Base-by-base conservation (phyloP, 352 stramenopile genomes). In the Globisporangium paroecandrum region DNA sequence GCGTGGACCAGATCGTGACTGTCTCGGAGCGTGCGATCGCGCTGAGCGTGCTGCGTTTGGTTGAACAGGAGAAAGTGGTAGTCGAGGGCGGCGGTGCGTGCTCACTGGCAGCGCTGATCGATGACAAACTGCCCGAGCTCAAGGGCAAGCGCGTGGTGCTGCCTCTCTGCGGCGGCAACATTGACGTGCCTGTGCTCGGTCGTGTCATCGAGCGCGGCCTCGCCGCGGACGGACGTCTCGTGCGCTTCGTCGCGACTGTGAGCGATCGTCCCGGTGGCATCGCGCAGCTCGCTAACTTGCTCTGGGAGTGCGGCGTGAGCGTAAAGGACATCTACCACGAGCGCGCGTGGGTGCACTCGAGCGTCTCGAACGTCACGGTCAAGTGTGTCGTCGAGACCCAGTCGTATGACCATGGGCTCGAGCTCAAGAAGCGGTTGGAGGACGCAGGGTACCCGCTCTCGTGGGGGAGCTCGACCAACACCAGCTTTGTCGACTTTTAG, bases 271-370 rank as follows among this genome's bases (percentile, higher is more conserved):
- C 95, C 0, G 94, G 94, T 20, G 97, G 97, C 58, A 99, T 99
- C 62, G 89, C 90, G 29, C 79, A 91, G 65, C 79, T 99, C 3
- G 96, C 96, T 10, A 91, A 84, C 56, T 76, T 98, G 59, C 76
- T 99, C 29, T 86, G 80, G 69, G 87, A 98, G 68, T 86, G 79
- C 32, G 86, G 86, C 57, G 88, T 97, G 55, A 97, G 84, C 62
- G 96, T 99, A 49, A 99, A 99, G 77, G 97, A 99, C 74, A 98
- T 99, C 65, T 98, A 98, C 78, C 97, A 99, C 78, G 95, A 99
- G 75, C 91, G 97, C 36, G 94, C 95, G 22, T 99, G 97, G 90
- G 89, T 99, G 38, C 91, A 98, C 75, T 87, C 91, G 27, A 97
- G 89, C 58, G 97, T 99, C 29, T 97, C 97, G 67, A 89, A 98